Evolutionary conservation across 345 rosid genomes (phyloP), one percentile per base, ranked within the genome.

Genomic region (Sonneratia caseolaris): DNA sequence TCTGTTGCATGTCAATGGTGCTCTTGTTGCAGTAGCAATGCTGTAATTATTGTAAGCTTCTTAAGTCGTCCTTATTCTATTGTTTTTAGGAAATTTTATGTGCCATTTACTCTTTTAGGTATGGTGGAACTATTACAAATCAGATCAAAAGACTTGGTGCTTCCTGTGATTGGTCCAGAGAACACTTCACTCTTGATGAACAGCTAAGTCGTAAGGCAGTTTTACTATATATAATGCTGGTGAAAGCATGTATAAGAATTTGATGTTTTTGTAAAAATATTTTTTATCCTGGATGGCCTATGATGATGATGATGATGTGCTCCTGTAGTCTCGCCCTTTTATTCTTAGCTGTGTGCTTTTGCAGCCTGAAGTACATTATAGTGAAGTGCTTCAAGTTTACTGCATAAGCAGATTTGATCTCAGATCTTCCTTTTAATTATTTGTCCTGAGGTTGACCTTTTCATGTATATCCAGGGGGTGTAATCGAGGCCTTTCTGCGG

Each of bases 71-170:
- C 47, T 71, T 68, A 2, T 48, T 55, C 22, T 7, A 19, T 22
- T 42, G 16, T 7, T 24, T 67, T 21, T 14, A n/a, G 38, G 53
- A 16, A 49, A 56, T 53, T 76, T 57, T 77, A 73, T 40, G 53
- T 62, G 48, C 65, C 7, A 49, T 47, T 73, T 66, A 71, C 24
- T 61, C n/a, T 80, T 69, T 79, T 82, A 94, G 98, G 80, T 91
- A 91, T 73, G 98, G 98, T 61, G 95, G 97, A 81, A 87, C 95
- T 68, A 94, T 94, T 75, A 85, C 94, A 69, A 86, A 87, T 81
- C 98, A 94, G 82, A 94, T 94, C 65, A 94, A 91, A 83, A 87
- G 97, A 81, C 96, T 94, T 61, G 97, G 98, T 69, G 98, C 98
- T 73, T 94, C 98, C 69, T 94, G 98, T 82, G 98, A 94, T 76